Conservation (phyloP, 306 rosid genomes). For the Sesbania bispinosa region DNA sequence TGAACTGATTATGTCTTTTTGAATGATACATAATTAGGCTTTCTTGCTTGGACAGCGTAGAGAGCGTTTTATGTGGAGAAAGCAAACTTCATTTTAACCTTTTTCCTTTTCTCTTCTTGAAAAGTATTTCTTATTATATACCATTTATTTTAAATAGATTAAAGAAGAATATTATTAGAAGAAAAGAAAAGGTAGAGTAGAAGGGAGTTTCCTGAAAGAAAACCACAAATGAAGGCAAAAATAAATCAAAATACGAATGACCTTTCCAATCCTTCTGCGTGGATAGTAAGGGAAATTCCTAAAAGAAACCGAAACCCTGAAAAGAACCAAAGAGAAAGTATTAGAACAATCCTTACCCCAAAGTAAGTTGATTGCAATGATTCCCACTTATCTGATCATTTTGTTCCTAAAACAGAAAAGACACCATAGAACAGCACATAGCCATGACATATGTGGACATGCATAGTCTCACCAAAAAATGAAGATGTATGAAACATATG, state of each 20-base stretch:
- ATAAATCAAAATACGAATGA: neutral
- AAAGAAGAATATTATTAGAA: constrained; percentile 7
- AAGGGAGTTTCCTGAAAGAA: constrained; percentile 12
- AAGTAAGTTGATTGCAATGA: neutral
- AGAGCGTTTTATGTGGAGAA: neutral
- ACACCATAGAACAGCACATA: neutral
- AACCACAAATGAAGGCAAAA: neutral
- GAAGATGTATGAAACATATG: neutral
- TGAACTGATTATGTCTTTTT: constrained; percentile 7
- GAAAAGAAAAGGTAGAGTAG: neutral
- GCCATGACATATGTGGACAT: neutral
- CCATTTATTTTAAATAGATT: neutral
- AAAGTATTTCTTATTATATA: neutral
- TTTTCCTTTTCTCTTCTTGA: neutral
- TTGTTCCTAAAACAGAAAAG: neutral
- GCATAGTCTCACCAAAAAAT: neutral
- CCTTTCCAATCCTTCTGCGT: neutral
- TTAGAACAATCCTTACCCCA: constrained; percentile 4
- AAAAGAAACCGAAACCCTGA: neutral
- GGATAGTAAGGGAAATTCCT: neutral
- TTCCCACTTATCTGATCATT: neutral
- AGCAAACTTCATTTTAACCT: neutral
- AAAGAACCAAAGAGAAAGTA: neutral
- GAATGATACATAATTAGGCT: neutral
- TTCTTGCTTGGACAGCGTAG: neutral